Percentiles rank a stretch among this genome's conserved stretches.
Evolutionary conservation across 495 filamentous ascomycete genomes (phyloP).

Genomic region (Neurospora sp.): DNA sequence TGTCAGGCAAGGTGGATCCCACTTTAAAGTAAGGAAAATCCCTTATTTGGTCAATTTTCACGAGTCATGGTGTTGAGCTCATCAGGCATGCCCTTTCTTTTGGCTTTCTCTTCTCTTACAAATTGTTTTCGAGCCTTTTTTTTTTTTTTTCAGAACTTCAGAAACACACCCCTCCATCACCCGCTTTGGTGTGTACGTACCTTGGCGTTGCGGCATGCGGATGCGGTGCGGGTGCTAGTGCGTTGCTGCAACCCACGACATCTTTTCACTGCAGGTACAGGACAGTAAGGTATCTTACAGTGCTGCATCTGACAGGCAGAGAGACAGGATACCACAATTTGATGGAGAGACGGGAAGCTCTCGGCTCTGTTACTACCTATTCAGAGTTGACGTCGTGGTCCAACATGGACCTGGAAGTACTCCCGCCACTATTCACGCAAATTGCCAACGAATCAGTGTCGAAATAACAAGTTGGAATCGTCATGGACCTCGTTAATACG

Average conservation of each 20-base stretch:
- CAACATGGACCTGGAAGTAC: background rate
- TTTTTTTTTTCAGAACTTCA: no score
- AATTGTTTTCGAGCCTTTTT: background rate
- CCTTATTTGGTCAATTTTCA: background rate
- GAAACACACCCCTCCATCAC: background rate
- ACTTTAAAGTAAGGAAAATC: background rate
- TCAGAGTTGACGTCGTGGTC: background rate
- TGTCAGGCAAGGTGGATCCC: background rate
- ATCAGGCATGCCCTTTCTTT: background rate
- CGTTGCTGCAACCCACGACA: background rate
- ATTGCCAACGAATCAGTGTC: background rate
- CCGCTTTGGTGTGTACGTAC: background rate
- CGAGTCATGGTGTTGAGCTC: background rate
- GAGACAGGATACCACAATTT: background rate
- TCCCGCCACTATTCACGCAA: background rate
- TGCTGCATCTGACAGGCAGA: background rate
- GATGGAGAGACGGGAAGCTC: background rate
- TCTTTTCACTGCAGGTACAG: background rate
- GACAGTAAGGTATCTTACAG: background rate
- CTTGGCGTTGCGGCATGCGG: background rate
- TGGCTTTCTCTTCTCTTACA: background rate
- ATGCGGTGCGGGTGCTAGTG: background rate
- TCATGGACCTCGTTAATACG: background rate
- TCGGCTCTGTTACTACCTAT: background rate
- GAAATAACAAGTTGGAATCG: background rate